Evolutionary conservation across 169 alveolate genomes (phyloP), one percentile per base, ranked within the genome.

Genomic region (Sarcocystis neurona): DNA sequence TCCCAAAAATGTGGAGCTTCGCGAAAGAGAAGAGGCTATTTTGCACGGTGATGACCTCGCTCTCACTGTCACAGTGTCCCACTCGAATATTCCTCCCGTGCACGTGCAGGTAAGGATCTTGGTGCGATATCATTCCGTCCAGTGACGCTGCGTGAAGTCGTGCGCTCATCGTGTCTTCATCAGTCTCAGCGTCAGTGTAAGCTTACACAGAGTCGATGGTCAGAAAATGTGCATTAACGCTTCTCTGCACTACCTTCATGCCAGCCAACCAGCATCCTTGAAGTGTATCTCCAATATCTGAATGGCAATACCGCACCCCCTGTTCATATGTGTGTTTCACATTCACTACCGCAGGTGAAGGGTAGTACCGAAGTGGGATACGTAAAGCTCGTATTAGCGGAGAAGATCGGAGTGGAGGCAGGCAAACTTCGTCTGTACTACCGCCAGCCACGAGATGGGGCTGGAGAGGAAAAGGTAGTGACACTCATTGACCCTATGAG

Each of bases 321-420:
- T n/a, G n/a, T n/a, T n/a, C n/a, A n/a, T 12, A 15, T 79, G 34
- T 79, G 4, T 23, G 68, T 50, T 56, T 2, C 8, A 18, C 43
- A 32, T 48, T 18, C 34, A 5, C 6, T 48, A 37, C 39, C 82
- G 34, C 77, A 89, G 85, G 93, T 92, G 32, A 92, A 90, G 68
- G 79, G 93, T 70, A 88, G 93, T 47, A 90, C 94, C 60, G 95
- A 92, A 68, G 95, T 92, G 18, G 95, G 95, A 8, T 92, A 80
- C 85, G 95, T 92, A 32, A 92, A 92, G 87, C 78, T 92, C 47
- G 87, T 79, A 58, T 79, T 92, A 18, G 95, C 94, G n/a, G 85
- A 90, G 60, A 80, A 66, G 46, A 82, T 78, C 37, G 75, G 85
- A 27, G 43, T 92, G 27, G 89, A 82, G n/a, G 91, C 94, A n/a